Base-by-base conservation (phyloP, 2,329 filamentous ascomycete genomes). In the Ascochyta pisi region DNA sequence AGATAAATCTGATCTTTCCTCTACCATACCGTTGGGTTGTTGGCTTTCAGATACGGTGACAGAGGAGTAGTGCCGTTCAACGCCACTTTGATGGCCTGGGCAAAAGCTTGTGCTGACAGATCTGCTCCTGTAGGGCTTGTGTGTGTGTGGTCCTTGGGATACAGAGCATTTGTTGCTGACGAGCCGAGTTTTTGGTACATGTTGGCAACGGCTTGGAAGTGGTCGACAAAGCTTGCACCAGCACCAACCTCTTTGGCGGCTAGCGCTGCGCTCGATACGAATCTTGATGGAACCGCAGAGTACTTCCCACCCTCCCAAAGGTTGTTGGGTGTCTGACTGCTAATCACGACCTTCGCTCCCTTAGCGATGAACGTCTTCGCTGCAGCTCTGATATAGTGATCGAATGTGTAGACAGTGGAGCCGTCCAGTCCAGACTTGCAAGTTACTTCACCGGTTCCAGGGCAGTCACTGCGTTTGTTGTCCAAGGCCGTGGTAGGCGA, bases 271-370 rank as follows among this genome's bases (percentile, higher is more conserved):
- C 27, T 26, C 6, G 44, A 15, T 4, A 38, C 44, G 22, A 47
- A 47, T 12, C 23, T 47, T n/a, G 44, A 15, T 38, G 44, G 13
- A 1, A 6, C 19, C 10, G 31, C 19, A 23, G 44, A 38, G 33
- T 35, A 47, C 22, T 26, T 38, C 12, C 44, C 44, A 34, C 31
- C 33, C 33, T 47, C 44, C 44, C 44, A 47, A 9, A 47, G 33
- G n/a, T 47, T 47, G 33, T 47, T 47, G 3, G 44, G 44, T 24
- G 44, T 47, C 19, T 47, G 44, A 8, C 44, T 47, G 31, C 44
- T 47, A 15, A 47, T 12, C 19, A 47, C 44, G 10, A 47, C 44
- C 31, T 19, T 47, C 8, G 44, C 44, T n/a, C 44, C 44, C 31
- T 47, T 47, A 4, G 44, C 29, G 19, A 47, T 37, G 6, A 34